Base-by-base conservation (phyloP, 176 grass and related monocot genomes). In the Pontederia paniculata region DNA sequence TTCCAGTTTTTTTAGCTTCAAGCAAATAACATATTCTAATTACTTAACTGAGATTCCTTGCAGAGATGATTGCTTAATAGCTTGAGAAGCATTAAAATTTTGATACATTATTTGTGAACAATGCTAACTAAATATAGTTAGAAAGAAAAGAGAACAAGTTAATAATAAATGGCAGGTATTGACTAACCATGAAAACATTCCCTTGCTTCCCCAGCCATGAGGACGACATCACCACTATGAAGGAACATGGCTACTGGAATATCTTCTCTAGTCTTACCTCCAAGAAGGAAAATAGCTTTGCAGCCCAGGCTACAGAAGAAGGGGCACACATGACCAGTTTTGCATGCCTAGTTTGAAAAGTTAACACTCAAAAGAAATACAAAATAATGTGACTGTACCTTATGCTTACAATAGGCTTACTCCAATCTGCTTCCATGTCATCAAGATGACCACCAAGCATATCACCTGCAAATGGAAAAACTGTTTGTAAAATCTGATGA, bases 341-440 rank as follows among this genome's bases (percentile, higher is more conserved):
- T 50, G 13, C 54, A 10, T 25, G 16, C 37, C 8, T 49, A 18
- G 21, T 14, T 44, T 16, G 65, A 72, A 15, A 44, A 82, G 31
- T 0, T 47, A 10, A 1, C n/a, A 68, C 50, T 23, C 10, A 67
- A 4, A 10, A 49, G 45, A 66, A 14, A 15, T 52, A 19, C 28
- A 51, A 52, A 62, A 65, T 2, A 37, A 12, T 47, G 21, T 22
- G 18, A 12, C 5, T 21, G 54, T 70, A 89, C 91, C 85, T 96
- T 74, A 89, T 77, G 76, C 86, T 96, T 17, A 89, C 82, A 76
- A 96, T 89, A 69, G 85, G 91, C 75, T 83, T 89, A 60, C 76
- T 87, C 85, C 82, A 89, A 81, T 96, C 82, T 57, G 73, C 79
- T 87, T 89, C 91, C 85, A 96, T 89, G 82, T 96, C 85, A 76